These are phyloP conservation scores for Aspergillus amoenus DNA, from an alignment of 2,329 filamentous ascomycete species.

Conservation along the genomic window DNA sequence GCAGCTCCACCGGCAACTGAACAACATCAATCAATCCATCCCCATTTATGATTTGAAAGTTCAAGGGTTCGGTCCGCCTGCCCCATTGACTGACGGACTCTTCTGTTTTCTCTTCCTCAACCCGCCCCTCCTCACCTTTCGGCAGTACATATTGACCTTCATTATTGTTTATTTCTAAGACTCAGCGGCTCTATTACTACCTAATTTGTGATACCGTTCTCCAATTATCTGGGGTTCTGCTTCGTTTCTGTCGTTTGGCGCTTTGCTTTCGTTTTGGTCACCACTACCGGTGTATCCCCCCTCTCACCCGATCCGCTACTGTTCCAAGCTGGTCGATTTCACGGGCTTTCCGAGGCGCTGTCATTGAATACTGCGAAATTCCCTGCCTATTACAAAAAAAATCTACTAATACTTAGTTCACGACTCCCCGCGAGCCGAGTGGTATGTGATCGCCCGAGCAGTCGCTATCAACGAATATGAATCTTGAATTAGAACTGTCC, in stretches of 20 bases:
- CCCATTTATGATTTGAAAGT: neutral
- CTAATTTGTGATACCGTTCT: conserved; percentile 1
- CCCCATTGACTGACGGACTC: neutral
- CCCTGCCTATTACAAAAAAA: conserved; percentile 1
- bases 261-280: neutral
- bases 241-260: neutral
- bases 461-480: conserved; percentile 8
- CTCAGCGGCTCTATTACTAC: conserved; percentile 6
- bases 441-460: conserved; percentile 16
- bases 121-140: neutral
- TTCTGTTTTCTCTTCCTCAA: neutral
- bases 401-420: conserved; percentile 13
- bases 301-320: conserved; percentile 2
- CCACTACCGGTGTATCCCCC: neutral
- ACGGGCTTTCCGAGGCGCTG: neutral
- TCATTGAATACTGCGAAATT: neutral
- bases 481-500: conserved; percentile 14
- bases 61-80: conserved; percentile 3
- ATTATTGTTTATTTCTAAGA: conserved; percentile 8
- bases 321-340: neutral
- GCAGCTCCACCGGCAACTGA: conserved; percentile 4
- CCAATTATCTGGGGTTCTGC: neutral
- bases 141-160: conserved; percentile 9
- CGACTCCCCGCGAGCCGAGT: conserved; percentile 9
- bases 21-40: conserved; percentile 5